These are phyloP conservation scores for Peziza echinospora DNA, from an alignment of 495 filamentous ascomycete species.

Conservation along the genomic window DNA sequence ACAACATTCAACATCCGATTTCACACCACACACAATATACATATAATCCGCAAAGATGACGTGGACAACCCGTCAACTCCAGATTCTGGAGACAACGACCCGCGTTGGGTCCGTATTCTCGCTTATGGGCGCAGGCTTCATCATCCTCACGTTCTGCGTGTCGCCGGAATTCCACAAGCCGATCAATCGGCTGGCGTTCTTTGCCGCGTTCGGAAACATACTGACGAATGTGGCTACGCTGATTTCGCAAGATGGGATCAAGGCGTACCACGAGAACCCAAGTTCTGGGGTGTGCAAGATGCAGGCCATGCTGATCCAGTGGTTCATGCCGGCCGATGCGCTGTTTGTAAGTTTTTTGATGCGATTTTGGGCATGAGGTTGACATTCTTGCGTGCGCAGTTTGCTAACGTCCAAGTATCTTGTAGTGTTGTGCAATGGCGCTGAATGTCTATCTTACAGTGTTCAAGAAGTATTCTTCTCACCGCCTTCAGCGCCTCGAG, in stretches of 20 bases:
- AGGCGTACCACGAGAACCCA: constrained; percentile 19
- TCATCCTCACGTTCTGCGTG: constrained; percentile 46
- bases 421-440: constrained; percentile 52
- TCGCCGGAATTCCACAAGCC: constrained; percentile 50
- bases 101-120: constrained; percentile 31
- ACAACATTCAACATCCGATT: no score
- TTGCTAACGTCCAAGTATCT: background rate
- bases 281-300: constrained; percentile 43
- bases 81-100: constrained; percentile 16
- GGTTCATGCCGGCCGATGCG: constrained; percentile 61
- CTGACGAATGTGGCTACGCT: constrained; percentile 60
- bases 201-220: constrained; percentile 66
- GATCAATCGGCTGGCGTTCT: constrained; percentile 77
- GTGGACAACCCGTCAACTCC: constrained; percentile 13
- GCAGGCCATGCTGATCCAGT: constrained; percentile 51
- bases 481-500: constrained; percentile 46
- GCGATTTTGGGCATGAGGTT: no score
- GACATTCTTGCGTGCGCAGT: background rate
- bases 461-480: constrained; percentile 49
- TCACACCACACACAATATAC: no score
- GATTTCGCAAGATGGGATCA: constrained; percentile 35
- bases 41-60: constrained; percentile 8
- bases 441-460: constrained; percentile 76
- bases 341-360: constrained; percentile 4
- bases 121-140: constrained; percentile 46